These are phyloP conservation scores for Clathrus columnatus DNA, from an alignment of 768 basidiomycete species.

Conservation along the genomic window DNA sequence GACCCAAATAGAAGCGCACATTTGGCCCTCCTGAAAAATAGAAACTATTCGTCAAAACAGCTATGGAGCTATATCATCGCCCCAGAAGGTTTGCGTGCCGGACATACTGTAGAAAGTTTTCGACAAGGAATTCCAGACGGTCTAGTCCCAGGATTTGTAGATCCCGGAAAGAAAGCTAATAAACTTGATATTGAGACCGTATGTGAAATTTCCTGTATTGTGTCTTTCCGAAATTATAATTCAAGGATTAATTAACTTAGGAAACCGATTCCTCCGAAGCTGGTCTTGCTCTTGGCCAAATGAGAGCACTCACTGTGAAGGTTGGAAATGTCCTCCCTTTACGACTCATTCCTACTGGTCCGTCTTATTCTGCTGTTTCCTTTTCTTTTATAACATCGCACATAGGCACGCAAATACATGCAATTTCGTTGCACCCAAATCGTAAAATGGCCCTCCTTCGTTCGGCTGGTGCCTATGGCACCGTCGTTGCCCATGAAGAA, in stretches of 20 bases:
- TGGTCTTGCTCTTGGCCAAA: constrained; percentile 66
- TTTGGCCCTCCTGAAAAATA: constrained; percentile 77
- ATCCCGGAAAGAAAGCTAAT: constrained; percentile 10
- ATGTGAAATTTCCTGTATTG: neutral
- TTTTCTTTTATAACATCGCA: neutral
- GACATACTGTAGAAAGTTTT: constrained; percentile 83
- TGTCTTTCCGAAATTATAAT: neutral
- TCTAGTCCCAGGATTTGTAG: constrained; percentile 45
- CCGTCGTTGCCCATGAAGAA: constrained; percentile 71
- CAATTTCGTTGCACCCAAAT: constrained; percentile 62
- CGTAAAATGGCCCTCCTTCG: constrained; percentile 81
- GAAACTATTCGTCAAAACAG: constrained; percentile 46
- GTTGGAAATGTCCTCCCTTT: constrained; percentile 91
- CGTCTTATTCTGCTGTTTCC: neutral
- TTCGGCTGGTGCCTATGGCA: constrained; percentile 80
- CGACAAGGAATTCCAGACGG: constrained; percentile 72
- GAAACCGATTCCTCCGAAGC: constrained; percentile 13
- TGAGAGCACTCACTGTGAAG: constrained; percentile 76
- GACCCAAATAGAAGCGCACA: constrained; percentile 92
- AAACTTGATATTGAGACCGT: neutral
- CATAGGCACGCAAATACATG: constrained; percentile 71
- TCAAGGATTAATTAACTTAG: neutral
- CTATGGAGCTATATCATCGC: constrained; percentile 88
- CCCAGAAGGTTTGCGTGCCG: constrained; percentile 80
- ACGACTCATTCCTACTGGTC: constrained; percentile 76